Evolutionary conservation across 2,329 filamentous ascomycete genomes (phyloP), one percentile per base, ranked within the genome.

Genomic region (Reticulascus tulasneorum): DNA sequence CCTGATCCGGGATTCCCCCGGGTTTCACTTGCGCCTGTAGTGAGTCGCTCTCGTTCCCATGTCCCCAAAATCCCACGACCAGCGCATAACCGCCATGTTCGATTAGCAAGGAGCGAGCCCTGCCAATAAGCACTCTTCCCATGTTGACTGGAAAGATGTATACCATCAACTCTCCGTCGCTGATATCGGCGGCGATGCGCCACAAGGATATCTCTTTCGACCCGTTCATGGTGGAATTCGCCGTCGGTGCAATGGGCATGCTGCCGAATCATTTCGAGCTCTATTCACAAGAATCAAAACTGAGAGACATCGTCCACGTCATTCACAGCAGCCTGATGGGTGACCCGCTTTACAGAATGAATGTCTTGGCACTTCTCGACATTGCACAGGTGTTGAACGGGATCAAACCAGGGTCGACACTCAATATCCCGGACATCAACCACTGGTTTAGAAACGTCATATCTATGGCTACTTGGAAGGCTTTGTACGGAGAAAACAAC

Each of bases 71-170:
- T 7, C 20, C 13, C 11, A 4, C 9, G 9, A 6, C 9, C n/a
- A 6, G 11, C 9, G 9, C 20, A n/a, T 39, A 27, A 38, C 31
- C 6, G 5, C 22, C 24, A 2, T 10, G 9, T 17, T 16, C 5
- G 5, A 4, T n/a, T n/a, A 53, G 49, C 29, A 53, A 52, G 20
- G 41, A 51, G 9, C 48, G 44, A 4, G 38, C 35, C 2, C 20
- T 55, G 34, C 53, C 57, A 11, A 65, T 71, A 42, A 66, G 62
- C 37, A 69, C 70, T 1, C 45, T 74, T 3, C 65, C 62, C 3
- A 64, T 72, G 46, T 49, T 70, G 16, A 58, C 53, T 26, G 49
- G 55, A 17, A 65, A 66, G 25, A 55, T 67, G 11, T 75, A 75
- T 41, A 50, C 71, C 21, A 59, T 72, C 18, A 64, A 56, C 27